Evolutionary conservation across 2,329 filamentous ascomycete species (phyloP).

Genomic region (Hypomyces perniciosus): DNA sequence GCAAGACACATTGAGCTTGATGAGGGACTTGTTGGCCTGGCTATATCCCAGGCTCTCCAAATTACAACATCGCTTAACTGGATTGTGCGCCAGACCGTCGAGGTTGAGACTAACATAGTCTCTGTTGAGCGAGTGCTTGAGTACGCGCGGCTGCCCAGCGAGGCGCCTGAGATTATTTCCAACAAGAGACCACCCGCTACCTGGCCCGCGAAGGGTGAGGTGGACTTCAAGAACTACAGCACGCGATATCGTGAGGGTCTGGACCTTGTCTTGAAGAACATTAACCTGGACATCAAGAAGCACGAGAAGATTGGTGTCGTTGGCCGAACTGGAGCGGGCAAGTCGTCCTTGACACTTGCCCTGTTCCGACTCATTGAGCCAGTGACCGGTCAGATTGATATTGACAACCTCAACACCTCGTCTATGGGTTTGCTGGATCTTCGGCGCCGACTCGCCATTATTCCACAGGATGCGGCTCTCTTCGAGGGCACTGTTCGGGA

Average conservation of each 20-base stretch:
- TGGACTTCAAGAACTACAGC: slow-evolving; percentile 90
- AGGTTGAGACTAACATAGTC: slow-evolving; percentile 99
- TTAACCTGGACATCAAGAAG: slow-evolving; percentile 86
- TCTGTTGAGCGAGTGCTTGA: slow-evolving; percentile 96
- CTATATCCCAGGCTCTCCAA: slow-evolving; percentile 95
- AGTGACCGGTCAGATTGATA: slow-evolving; percentile 72
- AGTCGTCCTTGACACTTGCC: slow-evolving; percentile 86
- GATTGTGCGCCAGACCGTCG: slow-evolving; percentile 97
- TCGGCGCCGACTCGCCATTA: slow-evolving; percentile 84
- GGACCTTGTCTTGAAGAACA: slow-evolving; percentile 87
- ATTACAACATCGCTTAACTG: slow-evolving; percentile 97
- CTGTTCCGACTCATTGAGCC: slow-evolving; percentile 96
- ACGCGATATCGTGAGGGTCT: slow-evolving; percentile 85
- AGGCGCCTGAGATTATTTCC: slow-evolving; percentile 90
- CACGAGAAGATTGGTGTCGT: slow-evolving; percentile 98
- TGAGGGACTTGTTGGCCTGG: slow-evolving; percentile 76
- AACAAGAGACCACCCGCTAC: slow-evolving; percentile 79
- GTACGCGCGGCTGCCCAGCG: slow-evolving; percentile 84
- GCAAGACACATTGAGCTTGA: slow-evolving; percentile 57
- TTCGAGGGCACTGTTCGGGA: slow-evolving; percentile 92
- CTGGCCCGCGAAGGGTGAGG: slow-evolving; percentile 85
- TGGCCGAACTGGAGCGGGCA: slow-evolving; percentile 90
- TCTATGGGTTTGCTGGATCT: slow-evolving; percentile 86
- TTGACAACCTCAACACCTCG: slow-evolving; percentile 85
- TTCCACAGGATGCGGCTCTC: slow-evolving; percentile 92